Conservation (phyloP, 2,329 filamentous ascomycete genomes). For the Fusarium proliferatum region DNA sequence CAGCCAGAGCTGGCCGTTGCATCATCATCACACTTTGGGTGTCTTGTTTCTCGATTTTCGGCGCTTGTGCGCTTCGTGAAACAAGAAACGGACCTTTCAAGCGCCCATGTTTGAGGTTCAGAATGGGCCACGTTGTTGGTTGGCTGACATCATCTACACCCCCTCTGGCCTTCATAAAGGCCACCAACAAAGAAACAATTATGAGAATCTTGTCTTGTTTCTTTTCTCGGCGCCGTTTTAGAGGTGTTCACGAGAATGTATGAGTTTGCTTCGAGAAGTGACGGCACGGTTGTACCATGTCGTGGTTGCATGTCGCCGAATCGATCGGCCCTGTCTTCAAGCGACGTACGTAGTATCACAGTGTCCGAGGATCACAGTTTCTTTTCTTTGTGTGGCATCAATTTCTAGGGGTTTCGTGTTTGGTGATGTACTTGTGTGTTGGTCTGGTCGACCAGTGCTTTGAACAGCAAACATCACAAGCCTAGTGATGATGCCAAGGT, state of each 20-base stretch:
- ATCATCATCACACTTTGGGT: background rate
- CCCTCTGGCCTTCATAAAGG: background rate
- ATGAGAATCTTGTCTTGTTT: conserved; percentile 4
- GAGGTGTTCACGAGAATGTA: conserved; percentile 11
- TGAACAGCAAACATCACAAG: background rate
- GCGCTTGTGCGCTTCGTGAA: conserved; percentile 45
- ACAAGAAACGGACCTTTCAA: conserved; percentile 28
- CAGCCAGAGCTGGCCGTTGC: background rate
- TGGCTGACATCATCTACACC: conserved; percentile 21
- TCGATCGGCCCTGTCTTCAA: background rate
- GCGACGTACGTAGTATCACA: background rate
- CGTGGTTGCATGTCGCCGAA: background rate
- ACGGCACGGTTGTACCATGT: background rate
- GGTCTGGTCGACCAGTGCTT: background rate
- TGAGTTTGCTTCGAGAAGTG: conserved; percentile 24
- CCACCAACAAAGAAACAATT: background rate
- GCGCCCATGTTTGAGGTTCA: conserved; percentile 35
- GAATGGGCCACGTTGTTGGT: conserved; percentile 30
- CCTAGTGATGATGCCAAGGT: background rate
- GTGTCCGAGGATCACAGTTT: background rate
- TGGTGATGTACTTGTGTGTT: background rate
- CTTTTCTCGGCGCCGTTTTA: conserved; percentile 26
- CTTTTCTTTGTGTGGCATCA: background rate
- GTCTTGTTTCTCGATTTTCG: conserved; percentile 1
- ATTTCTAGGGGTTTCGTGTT: background rate